Evolutionary conservation across 495 filamentous ascomycete genomes (phyloP), one percentile per base, ranked within the genome.

Genomic region (Aspergillus nanangensis): DNA sequence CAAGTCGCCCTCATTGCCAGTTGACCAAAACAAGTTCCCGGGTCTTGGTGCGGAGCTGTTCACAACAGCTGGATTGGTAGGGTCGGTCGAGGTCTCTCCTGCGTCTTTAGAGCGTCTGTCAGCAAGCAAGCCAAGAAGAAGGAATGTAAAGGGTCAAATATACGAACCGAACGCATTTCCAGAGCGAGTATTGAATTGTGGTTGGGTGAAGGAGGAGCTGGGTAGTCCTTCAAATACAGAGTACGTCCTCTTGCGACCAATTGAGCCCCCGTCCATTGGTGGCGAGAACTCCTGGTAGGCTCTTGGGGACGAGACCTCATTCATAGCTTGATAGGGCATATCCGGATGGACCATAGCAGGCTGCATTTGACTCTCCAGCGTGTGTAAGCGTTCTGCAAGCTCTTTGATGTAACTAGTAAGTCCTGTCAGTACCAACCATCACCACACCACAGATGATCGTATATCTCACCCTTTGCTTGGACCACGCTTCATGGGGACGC

Each of bases 401-500:
- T 97, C 92, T 61, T 96, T 96, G 60, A 97, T 97, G 56, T 97
- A 97, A 0, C 87, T 92, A 56, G 2, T 21, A 5, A 15, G 23
- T 19, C 9, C 17, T 13, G 3, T 9, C 34, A 51, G n/a, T n/a
- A n/a, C n/a, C n/a, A n/a, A n/a, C n/a, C n/a, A n/a, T n/a, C n/a
- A n/a, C n/a, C n/a, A n/a, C n/a, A n/a, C n/a, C n/a, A n/a, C n/a
- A n/a, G n/a, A n/a, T n/a, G n/a, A n/a, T n/a, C n/a, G n/a, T n/a
- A n/a, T n/a, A n/a, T 45, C 77, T 52, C 77, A 89, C 82, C 92
- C 92, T 81, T 97, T 97, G 56, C 88, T 95, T 4, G 92, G 92
- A 5, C 92, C 92, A 45, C 92, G 81, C 65, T 97, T 97, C 80
- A 94, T 89, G 2, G 91, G 92, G 32, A 94, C 86, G 49, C 92